Evolutionary conservation across 2,329 filamentous ascomycete species (phyloP), one percentile per base, ranked within the genome.

Genomic region (Sporothrix variecibatus): DNA sequence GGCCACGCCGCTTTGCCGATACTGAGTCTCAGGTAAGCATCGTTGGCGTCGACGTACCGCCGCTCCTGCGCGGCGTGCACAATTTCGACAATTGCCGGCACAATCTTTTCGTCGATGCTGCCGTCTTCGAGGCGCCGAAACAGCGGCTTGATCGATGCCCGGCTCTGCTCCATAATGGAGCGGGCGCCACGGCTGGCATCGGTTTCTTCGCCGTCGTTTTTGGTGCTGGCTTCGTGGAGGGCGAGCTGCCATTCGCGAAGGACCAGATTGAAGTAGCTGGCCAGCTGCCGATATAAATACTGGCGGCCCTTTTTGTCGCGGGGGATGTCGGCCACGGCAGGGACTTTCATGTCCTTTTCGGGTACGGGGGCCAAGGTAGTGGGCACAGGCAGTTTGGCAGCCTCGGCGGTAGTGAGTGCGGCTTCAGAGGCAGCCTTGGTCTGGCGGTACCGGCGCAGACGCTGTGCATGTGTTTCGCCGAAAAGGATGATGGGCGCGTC

Each of bases 1-100:
- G 96, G 96, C 96, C 96, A 99, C 20, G 96, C 96, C 78, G 94
- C 95, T 85, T 97, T 97, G 77, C 94, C 94, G 80, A 99, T 99
- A 81, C 94, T 97, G 72, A 99, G 86, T 72, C 94, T 88, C 75
- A 99, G 86, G 82, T 99, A 99, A 0, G 94, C 95, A 81, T 99
- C 94, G 81, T 98, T 98, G 46, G 96, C 96, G 83, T 98, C 93
- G 65, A 99, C 95, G 80, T 99, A 99, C 76, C 94, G 90, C 75
- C 94, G 89, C 80, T 94, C 91, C 83, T 99, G 96, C 3, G 95
- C 94, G 34, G 94, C 93, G 79, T 93, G 89, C 40, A 98, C 95
- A 78, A 99, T 98, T 83, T 98, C 94, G 17, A 97, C 89, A 9
- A 99, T 89, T 26, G 95, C 93, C 74, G 91, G 89, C 34, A 98